These are phyloP conservation scores for Orobanche coerulescens DNA, from an alignment of 257 asterid species.

Conservation along the genomic window DNA sequence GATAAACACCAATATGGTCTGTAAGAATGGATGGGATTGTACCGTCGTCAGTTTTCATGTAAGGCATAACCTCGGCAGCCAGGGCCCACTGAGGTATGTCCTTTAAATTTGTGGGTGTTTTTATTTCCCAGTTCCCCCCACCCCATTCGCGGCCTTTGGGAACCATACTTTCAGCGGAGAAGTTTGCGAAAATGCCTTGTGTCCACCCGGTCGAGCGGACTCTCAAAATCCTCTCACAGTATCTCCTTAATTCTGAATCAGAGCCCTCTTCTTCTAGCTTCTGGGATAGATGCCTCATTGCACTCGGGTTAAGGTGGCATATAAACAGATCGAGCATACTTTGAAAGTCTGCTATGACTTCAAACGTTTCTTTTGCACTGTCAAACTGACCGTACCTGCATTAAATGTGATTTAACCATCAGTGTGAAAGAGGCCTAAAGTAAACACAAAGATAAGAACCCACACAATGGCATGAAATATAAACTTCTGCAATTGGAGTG, in stretches of 20 bases:
- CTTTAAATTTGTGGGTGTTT: conserved; percentile 83
- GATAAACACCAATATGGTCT: conserved; percentile 94
- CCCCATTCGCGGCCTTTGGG: conserved; percentile 99
- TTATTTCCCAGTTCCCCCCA: conserved; percentile 99
- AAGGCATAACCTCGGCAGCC: conserved; percentile 99
- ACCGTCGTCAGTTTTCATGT: conserved; percentile 97
- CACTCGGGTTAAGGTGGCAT: conserved; percentile 99
- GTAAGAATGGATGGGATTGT: conserved; percentile 91
- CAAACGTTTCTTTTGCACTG: conserved; percentile 96
- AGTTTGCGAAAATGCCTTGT: conserved; percentile 96
- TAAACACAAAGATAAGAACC: background rate
- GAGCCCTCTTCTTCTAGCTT: conserved; percentile 81
- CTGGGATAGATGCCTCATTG: conserved; percentile 96
- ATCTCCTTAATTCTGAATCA: conserved; percentile 91
- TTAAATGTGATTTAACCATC: conserved; percentile 14
- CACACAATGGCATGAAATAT: background rate
- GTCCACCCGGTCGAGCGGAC: conserved; percentile 99
- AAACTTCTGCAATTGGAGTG: background rate
- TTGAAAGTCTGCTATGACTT: conserved; percentile 88
- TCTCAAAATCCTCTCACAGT: conserved; percentile 90
- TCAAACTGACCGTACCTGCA: conserved; percentile 97
- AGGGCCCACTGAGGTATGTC: conserved; percentile 98
- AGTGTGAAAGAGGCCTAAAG: conserved; percentile 8
- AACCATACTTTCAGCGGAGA: conserved; percentile 99
- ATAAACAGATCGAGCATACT: conserved; percentile 93